phyloP scores from a whole-genome alignment of 768 basidiomycete species.

The Pisolithus orientalis region DNA sequence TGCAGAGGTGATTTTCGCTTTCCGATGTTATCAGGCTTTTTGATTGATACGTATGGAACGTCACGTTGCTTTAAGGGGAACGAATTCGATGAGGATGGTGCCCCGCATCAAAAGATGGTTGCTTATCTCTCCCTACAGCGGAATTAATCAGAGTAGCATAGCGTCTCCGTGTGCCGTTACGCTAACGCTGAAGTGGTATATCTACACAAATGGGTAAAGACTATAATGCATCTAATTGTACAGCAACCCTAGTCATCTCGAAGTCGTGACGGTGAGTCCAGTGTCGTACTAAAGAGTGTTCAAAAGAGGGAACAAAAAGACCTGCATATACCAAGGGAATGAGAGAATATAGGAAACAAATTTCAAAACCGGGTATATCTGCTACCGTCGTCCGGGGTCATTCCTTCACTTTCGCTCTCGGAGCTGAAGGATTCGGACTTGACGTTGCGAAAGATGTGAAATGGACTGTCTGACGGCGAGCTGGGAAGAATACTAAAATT shows the following conservation, averaged over 20 bases:
- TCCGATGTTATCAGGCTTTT: conserved; percentile 7
- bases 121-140: conserved; percentile 41
- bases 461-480: conserved; percentile 46
- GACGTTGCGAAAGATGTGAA: conserved; percentile 38
- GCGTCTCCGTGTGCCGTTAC: conserved; percentile 17
- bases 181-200: conserved; percentile 18
- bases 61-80: conserved; percentile 41
- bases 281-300: conserved; percentile 19
- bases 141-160: conserved; percentile 20
- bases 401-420: conserved; percentile 66
- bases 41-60: conserved; percentile 19
- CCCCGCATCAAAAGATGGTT: conserved; percentile 82
- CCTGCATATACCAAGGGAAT: conserved; percentile 4
- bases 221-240: conserved; percentile 35
- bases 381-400: conserved; percentile 43
- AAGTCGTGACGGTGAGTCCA: conserved; percentile 15
- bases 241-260: conserved; percentile 15
- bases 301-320: conserved; percentile 30
- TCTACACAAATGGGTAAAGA: conserved; percentile 24
- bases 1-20: conserved; percentile 45
- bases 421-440: conserved; percentile 57
- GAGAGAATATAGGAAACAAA: conserved; percentile 10
- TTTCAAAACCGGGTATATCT: conserved; percentile 32
- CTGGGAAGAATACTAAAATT: conserved; percentile 78
- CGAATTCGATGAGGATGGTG: conserved; percentile 78